Percentiles rank a stretch among this genome's conserved stretches.
These are phyloP conservation scores for Verticillium nonalfalfae DNA, from an alignment of 2,329 filamentous ascomycete genomes.

Conservation along the genomic window DNA sequence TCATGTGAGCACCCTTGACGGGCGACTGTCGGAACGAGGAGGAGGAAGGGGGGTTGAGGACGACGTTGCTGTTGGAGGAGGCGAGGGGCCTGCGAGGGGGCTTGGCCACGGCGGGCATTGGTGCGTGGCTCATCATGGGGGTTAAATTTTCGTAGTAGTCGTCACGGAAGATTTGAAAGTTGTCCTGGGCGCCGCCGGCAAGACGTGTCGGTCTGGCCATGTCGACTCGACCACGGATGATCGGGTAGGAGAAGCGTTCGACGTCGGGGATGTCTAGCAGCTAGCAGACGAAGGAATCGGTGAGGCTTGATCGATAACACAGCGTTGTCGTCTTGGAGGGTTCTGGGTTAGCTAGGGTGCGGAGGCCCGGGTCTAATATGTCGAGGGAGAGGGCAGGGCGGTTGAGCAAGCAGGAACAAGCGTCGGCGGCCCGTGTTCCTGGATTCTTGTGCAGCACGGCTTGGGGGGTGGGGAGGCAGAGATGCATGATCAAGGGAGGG, in stretches of 20 bases:
- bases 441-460: neutral
- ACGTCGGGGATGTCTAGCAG: neutral
- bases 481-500: slow-evolving; percentile 10
- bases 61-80: slow-evolving; percentile 52
- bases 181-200: slow-evolving; percentile 35
- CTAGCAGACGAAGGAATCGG: neutral
- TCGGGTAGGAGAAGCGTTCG: neutral
- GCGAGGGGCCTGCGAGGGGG: slow-evolving; percentile 41
- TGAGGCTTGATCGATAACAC: neutral
- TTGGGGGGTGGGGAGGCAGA: neutral
- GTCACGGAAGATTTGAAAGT: slow-evolving; percentile 47
- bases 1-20: slow-evolving; percentile 52
- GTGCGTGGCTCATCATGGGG: slow-evolving; percentile 48
- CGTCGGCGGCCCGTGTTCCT: slow-evolving; percentile 4
- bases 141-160: slow-evolving; percentile 37
- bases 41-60: slow-evolving; percentile 57
- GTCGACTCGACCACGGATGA: slow-evolving; percentile 35
- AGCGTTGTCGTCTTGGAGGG: neutral
- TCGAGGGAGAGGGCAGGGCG: neutral
- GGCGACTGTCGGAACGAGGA: slow-evolving; percentile 57
- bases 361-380: neutral
- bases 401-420: neutral
- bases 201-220: slow-evolving; percentile 50
- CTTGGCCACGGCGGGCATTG: slow-evolving; percentile 46
- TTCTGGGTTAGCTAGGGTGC: neutral